These are phyloP conservation scores for Arachis monticola DNA, from an alignment of 331 rosid genomes.

Conservation along the genomic window DNA sequence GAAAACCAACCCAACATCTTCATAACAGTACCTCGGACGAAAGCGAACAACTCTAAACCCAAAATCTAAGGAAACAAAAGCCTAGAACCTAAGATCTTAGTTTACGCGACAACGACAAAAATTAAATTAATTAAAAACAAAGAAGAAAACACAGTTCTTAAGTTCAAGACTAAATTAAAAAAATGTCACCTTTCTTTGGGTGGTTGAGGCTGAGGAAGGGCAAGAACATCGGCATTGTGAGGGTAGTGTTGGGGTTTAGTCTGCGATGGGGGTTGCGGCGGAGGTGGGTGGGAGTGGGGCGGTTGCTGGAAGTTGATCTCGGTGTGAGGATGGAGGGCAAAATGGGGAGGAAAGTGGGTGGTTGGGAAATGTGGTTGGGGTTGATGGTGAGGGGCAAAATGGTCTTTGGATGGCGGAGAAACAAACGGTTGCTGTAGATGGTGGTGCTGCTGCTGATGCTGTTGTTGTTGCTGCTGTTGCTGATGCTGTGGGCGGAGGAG, in stretches of 20 bases:
- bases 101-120: not conserved
- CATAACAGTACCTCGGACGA: constrained; percentile 2
- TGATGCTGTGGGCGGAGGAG: constrained; percentile 65
- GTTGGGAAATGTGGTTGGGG: constrained; percentile 43
- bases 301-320: constrained; percentile 55
- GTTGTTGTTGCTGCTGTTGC: not conserved
- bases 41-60: too few relatives aligned
- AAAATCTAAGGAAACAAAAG: constrained; percentile 22
- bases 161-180: not conserved
- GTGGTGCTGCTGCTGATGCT: not conserved
- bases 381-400: constrained; percentile 51
- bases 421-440: constrained; percentile 18
- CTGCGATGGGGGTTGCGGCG: constrained; percentile 4
- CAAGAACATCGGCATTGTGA: constrained; percentile 25
- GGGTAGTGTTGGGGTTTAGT: constrained; percentile 17
- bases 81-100: constrained; percentile 2
- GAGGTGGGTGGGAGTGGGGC: constrained; percentile 4
- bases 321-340: constrained; percentile 56
- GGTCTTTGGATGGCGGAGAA: constrained; percentile 45
- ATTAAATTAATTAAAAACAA: not conserved
- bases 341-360: constrained; percentile 70
- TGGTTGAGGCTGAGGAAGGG: constrained; percentile 18
- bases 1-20: constrained; percentile 8
- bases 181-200: constrained; percentile 60
- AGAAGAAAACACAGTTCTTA: not conserved